Conservation (phyloP, 2,329 filamentous ascomycete species). For the Domatiomyces catenatus region DNA sequence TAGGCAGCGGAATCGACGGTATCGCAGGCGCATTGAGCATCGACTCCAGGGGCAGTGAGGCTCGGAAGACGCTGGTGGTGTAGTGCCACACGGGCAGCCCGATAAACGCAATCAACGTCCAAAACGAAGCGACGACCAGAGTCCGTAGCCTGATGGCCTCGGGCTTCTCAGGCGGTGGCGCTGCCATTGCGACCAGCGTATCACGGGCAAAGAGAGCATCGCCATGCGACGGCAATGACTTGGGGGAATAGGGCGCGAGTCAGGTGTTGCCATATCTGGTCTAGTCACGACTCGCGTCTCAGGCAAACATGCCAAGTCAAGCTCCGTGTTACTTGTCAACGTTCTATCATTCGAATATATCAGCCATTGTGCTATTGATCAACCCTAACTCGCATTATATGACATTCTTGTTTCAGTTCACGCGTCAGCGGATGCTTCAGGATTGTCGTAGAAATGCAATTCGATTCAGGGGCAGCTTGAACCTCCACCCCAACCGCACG, state of each 20-base stretch:
- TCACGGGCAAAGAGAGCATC: neutral
- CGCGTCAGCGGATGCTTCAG: constrained; percentile 2
- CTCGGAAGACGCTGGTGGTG: constrained; percentile 84
- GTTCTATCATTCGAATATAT: no score
- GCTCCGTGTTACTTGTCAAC: no score
- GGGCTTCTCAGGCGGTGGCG: constrained; percentile 58
- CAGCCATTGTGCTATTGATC: neutral
- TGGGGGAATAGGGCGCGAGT: neutral
- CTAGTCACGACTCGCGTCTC: neutral
- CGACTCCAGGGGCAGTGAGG: constrained; percentile 61
- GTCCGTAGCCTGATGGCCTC: constrained; percentile 55
- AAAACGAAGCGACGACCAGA: constrained; percentile 72
- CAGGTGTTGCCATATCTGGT: neutral
- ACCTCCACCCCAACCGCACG: constrained; percentile 1
- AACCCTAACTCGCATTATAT: neutral
- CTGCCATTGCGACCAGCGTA: neutral
- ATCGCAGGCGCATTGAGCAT: constrained; percentile 48
- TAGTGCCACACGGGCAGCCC: constrained; percentile 92
- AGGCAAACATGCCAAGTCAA: neutral
- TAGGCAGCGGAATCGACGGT: constrained; percentile 72
- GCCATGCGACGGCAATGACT: neutral
- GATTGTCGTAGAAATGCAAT: constrained; percentile 1
- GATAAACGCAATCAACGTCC: constrained; percentile 66
- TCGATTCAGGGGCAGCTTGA: constrained; percentile 4
- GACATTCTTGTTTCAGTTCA: constrained; percentile 2